Base-by-base conservation (phyloP, 805 yeast genomes). In the Tetrapisispora arboricola region DNA sequence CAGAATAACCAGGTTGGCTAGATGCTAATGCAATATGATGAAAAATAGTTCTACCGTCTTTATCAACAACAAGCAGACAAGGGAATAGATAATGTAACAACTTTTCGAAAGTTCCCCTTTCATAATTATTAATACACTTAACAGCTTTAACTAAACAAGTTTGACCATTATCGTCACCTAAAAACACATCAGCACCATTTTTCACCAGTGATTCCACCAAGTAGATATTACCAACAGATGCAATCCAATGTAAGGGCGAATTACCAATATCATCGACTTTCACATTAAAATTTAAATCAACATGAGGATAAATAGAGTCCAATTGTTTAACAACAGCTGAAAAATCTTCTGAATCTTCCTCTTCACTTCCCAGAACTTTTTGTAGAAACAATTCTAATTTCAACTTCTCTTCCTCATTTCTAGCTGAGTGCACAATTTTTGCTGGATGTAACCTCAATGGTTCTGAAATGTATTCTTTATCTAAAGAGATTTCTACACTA, bases 241-340 rank as follows among this genome's bases (percentile, higher is more conserved):
- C 79, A 3, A 96, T 94, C 94, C 97, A 84, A 61, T 92, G 99
- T 43, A 92, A 69, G 0, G 95, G 86, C 0, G 95, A 82, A 56
- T 92, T 92, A 0, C 97, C 96, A 43, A 81, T 76, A 50, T 84
- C 94, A 61, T 94, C 99, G 34, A 94, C 84, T 1, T 96, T 80
- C 26, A 86, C 84, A 54, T 86, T 92, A 38, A 88, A 68, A 44
- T 76, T 73, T 28, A 84, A 36, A 12, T 45, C 42, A 8, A 46
- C 41, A 19, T 48, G 39, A 6, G 64, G 63, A 38, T 47, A 59
- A 3, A 47, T 39, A 5, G 20, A 11, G 21, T 58, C 53, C 3
- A 58, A 41, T 17, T 57, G 58, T 22, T 51, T 51, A 9, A 57
- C 19, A 11, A 33, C 36, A 3, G 20, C 15, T 6, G 26, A 13